Conservation (phyloP, 1,284 basidiomycete genomes). For the Ustilago bromivora region DNA sequence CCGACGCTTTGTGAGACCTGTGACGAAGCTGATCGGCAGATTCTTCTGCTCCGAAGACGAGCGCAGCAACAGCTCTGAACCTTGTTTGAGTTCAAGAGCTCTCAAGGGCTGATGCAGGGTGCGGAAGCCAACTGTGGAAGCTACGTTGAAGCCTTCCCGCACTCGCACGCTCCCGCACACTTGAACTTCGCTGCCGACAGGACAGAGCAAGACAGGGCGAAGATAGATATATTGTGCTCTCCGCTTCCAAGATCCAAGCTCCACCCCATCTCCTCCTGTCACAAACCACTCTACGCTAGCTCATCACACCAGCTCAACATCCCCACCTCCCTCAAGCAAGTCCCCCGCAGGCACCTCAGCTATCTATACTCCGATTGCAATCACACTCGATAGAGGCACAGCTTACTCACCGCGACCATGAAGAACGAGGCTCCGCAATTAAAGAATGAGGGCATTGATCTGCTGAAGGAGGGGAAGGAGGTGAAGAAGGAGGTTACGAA, state of each 20-base stretch:
- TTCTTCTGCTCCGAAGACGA: neutral
- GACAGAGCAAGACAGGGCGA: neutral
- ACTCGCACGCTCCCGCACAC: neutral
- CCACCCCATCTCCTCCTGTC: neutral
- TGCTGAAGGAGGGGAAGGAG: neutral
- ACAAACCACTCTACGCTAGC: neutral
- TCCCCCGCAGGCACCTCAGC: neutral
- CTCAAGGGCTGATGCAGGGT: too few relatives aligned
- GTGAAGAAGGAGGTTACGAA: neutral
- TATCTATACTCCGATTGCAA: neutral
- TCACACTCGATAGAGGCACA: neutral
- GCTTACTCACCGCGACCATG: neutral
- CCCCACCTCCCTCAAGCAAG: neutral
- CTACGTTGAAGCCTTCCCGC: neutral
- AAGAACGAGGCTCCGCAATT: neutral
- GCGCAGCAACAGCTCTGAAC: neutral
- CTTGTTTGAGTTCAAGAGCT: neutral
- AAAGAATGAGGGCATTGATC: neutral
- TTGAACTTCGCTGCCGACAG: neutral
- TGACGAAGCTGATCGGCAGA: neutral
- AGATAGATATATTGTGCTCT: constrained; percentile 3
- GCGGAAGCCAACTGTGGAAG: neutral
- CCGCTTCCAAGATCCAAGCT: neutral
- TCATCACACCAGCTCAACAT: neutral
- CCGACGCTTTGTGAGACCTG: constrained; percentile 4